phyloP scores from a whole-genome alignment of 371 early-diverging fungal genomes.

The Vittaforma corneae region DNA sequence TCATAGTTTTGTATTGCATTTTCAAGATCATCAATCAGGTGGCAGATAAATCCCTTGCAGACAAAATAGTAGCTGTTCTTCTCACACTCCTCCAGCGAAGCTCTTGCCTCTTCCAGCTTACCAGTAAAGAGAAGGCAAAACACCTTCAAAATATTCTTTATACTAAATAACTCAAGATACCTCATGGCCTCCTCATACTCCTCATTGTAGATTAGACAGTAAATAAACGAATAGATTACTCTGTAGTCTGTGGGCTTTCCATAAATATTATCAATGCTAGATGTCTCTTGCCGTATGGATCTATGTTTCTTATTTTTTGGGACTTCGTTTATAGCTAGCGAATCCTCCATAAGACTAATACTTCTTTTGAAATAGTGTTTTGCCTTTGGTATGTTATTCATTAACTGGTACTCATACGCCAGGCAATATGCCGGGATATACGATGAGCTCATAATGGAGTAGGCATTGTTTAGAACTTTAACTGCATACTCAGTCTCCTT shows the following conservation, averaged over 20 bases:
- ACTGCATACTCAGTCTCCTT: conserved; percentile 40
- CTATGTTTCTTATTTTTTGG: background rate
- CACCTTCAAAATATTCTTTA: conserved; percentile 25
- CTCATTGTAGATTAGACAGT: conserved; percentile 39
- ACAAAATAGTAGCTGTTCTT: conserved; percentile 38
- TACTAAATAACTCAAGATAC: conserved; percentile 3
- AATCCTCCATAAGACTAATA: background rate
- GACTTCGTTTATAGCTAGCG: background rate
- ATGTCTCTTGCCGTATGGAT: background rate
- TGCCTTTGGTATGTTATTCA: conserved; percentile 40
- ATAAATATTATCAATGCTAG: background rate
- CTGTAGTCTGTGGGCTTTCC: background rate
- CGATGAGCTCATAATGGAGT: conserved; percentile 26
- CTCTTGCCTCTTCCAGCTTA: conserved; percentile 30
- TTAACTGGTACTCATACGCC: conserved; percentile 42
- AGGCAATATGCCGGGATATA: conserved; percentile 34
- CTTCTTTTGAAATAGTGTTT: conserved; percentile 29
- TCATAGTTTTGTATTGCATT: conserved; percentile 35
- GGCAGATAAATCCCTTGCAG: conserved; percentile 40
- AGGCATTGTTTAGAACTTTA: conserved; percentile 22
- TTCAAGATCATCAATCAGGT: conserved; percentile 37
- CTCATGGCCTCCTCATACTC: conserved; percentile 34
- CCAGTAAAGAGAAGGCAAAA: conserved; percentile 45
- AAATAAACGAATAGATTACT: conserved; percentile 17
- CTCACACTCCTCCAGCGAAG: conserved; percentile 14